phyloP scores from a whole-genome alignment of 495 filamentous ascomycete species.

The Talaromyces adpressus region DNA sequence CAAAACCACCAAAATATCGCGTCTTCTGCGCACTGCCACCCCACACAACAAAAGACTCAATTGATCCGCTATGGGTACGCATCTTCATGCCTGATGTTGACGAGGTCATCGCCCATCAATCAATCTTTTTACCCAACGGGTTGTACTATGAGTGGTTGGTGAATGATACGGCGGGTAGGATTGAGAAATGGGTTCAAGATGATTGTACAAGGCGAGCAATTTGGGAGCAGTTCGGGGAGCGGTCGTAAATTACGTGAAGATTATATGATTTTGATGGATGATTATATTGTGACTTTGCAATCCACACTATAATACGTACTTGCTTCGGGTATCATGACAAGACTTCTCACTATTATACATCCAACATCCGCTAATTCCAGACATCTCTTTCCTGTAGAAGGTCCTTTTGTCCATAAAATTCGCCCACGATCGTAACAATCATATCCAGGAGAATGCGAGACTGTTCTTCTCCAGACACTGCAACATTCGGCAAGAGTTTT shows the following conservation, averaged over 20 bases:
- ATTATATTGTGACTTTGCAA: neutral
- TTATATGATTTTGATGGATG: neutral
- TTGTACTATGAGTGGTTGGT: conserved; percentile 68
- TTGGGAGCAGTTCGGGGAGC: conserved; percentile 9
- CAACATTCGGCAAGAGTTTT: neutral
- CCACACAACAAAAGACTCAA: conserved; percentile 8
- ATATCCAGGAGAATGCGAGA: conserved; percentile 66
- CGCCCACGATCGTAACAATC: conserved; percentile 83
- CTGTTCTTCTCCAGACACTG: conserved; percentile 14
- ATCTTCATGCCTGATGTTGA: conserved; percentile 77
- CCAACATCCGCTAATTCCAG: conserved; percentile 16
- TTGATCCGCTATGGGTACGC: conserved; percentile 64
- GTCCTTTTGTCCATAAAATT: conserved; percentile 87
- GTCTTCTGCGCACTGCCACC: conserved; percentile 73
- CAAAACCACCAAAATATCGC: conserved; percentile 45
- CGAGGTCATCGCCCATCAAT: conserved; percentile 79
- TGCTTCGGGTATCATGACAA: neutral
- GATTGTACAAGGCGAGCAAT: conserved; percentile 19
- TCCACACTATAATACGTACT: neutral
- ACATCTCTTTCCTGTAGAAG: conserved; percentile 63
- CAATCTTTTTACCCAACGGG: conserved; percentile 62
- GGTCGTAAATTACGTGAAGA: neutral
- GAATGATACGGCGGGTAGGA: conserved; percentile 60
- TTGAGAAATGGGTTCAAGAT: conserved; percentile 68
- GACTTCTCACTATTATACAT: neutral